phyloP scores from a whole-genome alignment of 2,329 filamentous ascomycete species.

The Shiraia sp. region DNA sequence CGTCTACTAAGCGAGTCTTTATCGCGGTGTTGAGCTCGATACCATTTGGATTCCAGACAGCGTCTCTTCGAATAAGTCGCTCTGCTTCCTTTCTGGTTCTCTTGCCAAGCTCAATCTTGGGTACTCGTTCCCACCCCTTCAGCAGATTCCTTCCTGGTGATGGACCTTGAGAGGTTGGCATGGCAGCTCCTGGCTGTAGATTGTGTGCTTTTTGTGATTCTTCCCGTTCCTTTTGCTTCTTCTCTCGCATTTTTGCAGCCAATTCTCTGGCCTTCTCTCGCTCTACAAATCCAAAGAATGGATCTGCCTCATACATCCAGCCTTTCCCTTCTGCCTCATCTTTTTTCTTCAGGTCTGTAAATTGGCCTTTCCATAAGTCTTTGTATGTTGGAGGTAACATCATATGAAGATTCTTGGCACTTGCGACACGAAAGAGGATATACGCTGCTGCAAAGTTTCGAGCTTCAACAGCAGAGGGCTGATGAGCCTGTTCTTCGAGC shows the following conservation, averaged over 20 bases:
- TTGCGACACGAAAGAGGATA: conserved; percentile 86
- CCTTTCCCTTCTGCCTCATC: conserved; percentile 76
- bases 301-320: conserved; percentile 96
- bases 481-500: conserved; percentile 74
- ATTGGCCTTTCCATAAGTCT: conserved; percentile 86
- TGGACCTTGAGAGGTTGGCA: conserved; percentile 30
- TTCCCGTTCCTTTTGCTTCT: conserved; percentile 60
- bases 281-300: conserved; percentile 80
- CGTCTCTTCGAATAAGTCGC: conserved; percentile 73
- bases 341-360: conserved; percentile 77
- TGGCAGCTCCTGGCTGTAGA: conserved; percentile 35
- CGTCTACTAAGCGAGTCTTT: conserved; percentile 66
- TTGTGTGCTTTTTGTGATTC: conserved; percentile 66
- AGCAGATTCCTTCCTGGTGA: conserved; percentile 51
- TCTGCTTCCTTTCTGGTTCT: conserved; percentile 80
- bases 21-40: conserved; percentile 65
- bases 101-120: conserved; percentile 91
- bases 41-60: conserved; percentile 84
- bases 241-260: conserved; percentile 77
- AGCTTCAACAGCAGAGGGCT: conserved; percentile 83
- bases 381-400: conserved; percentile 90
- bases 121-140: conserved; percentile 80
- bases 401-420: conserved; percentile 94
- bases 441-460: conserved; percentile 93
- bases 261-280: conserved; percentile 75